A percentile compares a stretch with the other conserved stretches of the same genome.
Conservation (phyloP, 2,329 filamentous ascomycete genomes). For the Pseudogymnoascus sp. region DNA sequence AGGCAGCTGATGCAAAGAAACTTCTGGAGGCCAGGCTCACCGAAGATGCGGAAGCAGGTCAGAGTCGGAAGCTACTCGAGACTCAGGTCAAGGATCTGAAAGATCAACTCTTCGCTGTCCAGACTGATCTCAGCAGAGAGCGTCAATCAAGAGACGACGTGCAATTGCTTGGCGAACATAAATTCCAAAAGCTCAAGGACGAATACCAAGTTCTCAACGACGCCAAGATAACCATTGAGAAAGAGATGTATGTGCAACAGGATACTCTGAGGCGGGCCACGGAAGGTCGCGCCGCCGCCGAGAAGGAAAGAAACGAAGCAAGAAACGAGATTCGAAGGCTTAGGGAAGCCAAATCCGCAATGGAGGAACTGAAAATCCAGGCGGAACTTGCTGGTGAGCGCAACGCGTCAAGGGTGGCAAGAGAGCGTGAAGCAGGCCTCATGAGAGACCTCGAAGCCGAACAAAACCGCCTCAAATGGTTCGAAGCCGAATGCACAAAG, state of each 20-base stretch:
- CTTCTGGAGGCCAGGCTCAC: conserved; percentile 82
- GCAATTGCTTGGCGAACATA: conserved; percentile 82
- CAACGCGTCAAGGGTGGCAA: conserved; percentile 67
- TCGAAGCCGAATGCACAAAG: conserved; percentile 70
- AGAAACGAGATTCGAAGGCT: conserved; percentile 77
- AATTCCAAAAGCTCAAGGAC: conserved; percentile 71
- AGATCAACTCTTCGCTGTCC: conserved; percentile 71
- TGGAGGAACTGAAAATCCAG: conserved; percentile 78
- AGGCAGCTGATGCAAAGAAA: conserved; percentile 80
- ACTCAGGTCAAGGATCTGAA: conserved; percentile 84
- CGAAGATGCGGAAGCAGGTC: conserved; percentile 76
- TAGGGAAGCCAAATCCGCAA: conserved; percentile 73
- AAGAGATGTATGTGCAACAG: conserved; percentile 93
- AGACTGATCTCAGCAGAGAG: conserved; percentile 84
- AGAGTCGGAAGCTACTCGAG: conserved; percentile 77
- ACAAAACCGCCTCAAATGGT: conserved; percentile 66
- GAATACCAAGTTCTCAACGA: conserved; percentile 85
- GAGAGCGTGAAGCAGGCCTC: conserved; percentile 71
- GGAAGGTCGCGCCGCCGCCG: conserved; percentile 70
- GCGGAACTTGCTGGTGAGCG: conserved; percentile 76
- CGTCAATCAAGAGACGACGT: conserved; percentile 92
- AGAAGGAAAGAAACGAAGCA: conserved; percentile 83
- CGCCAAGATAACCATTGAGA: conserved; percentile 94
- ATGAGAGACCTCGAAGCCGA: conserved; percentile 75
- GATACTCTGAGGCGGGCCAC: conserved; percentile 81